Evolutionary conservation across 148 eudicot species (phyloP), one percentile per base, ranked within the genome.

Genomic region (Chenopodium album): DNA sequence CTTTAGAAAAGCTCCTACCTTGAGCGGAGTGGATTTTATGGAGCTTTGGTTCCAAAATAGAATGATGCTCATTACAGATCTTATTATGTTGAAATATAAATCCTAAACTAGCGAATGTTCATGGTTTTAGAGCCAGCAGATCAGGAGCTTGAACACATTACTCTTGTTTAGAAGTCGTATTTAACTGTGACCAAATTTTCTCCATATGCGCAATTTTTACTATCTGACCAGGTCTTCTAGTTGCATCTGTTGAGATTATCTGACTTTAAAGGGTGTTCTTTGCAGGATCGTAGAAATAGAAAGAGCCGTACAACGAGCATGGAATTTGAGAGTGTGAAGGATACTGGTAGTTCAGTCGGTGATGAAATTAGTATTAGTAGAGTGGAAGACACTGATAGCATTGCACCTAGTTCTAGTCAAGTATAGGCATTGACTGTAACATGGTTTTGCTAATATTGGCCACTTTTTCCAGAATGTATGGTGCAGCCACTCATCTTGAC

Each of bases 291-390:
- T 14, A 89, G 96, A 88, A 86, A 78, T 80, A 89, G 90, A 82
- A 94, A 87, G 85, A 90, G 90, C 85, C 92, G 92, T 32, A 90
- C 96, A 47, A 79, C 93, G 32, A 94, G 98, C 86, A 87, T 94
- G 92, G 98, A 94, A 41, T 86, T 92, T 22, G 95, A 92, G 75
- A 86, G 91, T 59, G 85, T 84, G 76, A 91, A 87, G 85, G 97
- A 90, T 85, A 88, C 85, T 28, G 60, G 90, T 28, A 87, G 83
- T 79, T 84, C 90, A 77, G 89, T 88, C 78, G 92, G 90, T 52
- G 78, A 75, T 26, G 91, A 87, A 76, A 83, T 23, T 72, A 74
- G 83, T 80, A 84, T 80, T 80, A 82, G 81, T 79, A 84, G 71
- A 73, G 79, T 66, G 67, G 94, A 76, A 62, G 87, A 83, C 72